Conservation (phyloP, 2,329 filamentous ascomycete genomes). For the Knufia petricola region DNA sequence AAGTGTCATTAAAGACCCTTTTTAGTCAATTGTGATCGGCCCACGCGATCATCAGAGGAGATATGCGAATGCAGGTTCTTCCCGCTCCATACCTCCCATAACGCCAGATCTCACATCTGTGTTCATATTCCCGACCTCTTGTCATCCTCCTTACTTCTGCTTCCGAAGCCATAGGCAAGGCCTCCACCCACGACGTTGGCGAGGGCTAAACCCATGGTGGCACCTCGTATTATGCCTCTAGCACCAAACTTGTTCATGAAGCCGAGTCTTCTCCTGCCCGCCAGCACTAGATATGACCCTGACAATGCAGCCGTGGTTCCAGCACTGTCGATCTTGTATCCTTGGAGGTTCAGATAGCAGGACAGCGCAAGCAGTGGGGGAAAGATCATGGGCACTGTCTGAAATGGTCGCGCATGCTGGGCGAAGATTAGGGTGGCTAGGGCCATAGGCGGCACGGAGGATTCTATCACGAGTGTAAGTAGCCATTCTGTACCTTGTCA, state of each 20-base stretch:
- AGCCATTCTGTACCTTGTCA: constrained; percentile 12
- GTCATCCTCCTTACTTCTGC: constrained; percentile 30
- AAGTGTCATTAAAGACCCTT: no score
- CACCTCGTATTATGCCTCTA: constrained; percentile 36
- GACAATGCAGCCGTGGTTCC: constrained; percentile 57
- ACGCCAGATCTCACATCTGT: no score
- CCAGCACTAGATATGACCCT: constrained; percentile 55
- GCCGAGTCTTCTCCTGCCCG: constrained; percentile 44
- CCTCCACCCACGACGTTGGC: constrained; percentile 39
- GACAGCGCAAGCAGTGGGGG: constrained; percentile 56
- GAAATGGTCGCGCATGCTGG: constrained; percentile 58
- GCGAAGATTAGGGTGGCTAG: constrained; percentile 58
- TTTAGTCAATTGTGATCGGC: no score
- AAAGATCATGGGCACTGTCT: constrained; percentile 57
- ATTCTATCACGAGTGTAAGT: constrained; percentile 39
- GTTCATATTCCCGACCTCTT: no score
- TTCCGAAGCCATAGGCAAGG: constrained; percentile 37
- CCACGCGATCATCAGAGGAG: no score
- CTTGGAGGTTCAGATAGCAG: constrained; percentile 55
- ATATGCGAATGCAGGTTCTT: no score
- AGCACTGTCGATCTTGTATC: constrained; percentile 53
- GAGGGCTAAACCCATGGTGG: constrained; percentile 37
- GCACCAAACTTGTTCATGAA: constrained; percentile 38
- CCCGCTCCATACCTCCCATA: no score
- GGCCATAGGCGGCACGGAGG: constrained; percentile 53